Conservation (phyloP, 2,329 filamentous ascomycete species). For the Colletotrichum australisinense region DNA sequence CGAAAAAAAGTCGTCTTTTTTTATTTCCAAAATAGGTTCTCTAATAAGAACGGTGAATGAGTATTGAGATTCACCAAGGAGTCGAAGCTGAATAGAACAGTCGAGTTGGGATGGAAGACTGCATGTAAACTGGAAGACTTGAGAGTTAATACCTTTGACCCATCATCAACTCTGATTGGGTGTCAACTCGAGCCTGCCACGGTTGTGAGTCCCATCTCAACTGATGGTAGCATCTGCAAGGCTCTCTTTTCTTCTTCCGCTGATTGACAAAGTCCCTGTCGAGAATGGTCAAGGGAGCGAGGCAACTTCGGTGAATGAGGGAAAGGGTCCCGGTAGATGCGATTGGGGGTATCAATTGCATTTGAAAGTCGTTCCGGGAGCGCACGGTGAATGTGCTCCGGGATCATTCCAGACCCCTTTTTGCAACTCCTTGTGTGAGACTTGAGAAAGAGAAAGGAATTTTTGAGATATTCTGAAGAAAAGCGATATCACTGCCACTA, state of each 20-base stretch:
- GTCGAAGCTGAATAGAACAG: not conserved
- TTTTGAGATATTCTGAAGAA: not conserved
- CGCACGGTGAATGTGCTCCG: not conserved
- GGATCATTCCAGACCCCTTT: not conserved
- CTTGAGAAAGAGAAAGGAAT: not conserved
- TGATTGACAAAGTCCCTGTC: not conserved
- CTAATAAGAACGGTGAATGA: not conserved
- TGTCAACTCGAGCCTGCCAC: slow-evolving; percentile 10
- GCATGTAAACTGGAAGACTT: not conserved
- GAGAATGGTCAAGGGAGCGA: not conserved
- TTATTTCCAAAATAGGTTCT: not conserved
- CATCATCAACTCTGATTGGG: not conserved
- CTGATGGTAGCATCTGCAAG: slow-evolving; percentile 6
- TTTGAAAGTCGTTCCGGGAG: not conserved
- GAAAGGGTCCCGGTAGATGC: not conserved
- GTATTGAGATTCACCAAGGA: not conserved
- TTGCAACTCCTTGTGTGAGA: not conserved
- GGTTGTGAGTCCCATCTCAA: not conserved
- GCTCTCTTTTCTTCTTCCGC: slow-evolving; percentile 19
- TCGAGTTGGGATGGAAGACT: not conserved
- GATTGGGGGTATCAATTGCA: slow-evolving; percentile 7
- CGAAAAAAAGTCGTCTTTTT: not conserved
- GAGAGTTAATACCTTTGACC: not conserved
- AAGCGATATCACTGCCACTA: not conserved
- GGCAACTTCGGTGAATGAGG: not conserved